phyloP scores from a whole-genome alignment of 1,284 basidiomycete genomes.

The Xerocomus nothofagi region DNA sequence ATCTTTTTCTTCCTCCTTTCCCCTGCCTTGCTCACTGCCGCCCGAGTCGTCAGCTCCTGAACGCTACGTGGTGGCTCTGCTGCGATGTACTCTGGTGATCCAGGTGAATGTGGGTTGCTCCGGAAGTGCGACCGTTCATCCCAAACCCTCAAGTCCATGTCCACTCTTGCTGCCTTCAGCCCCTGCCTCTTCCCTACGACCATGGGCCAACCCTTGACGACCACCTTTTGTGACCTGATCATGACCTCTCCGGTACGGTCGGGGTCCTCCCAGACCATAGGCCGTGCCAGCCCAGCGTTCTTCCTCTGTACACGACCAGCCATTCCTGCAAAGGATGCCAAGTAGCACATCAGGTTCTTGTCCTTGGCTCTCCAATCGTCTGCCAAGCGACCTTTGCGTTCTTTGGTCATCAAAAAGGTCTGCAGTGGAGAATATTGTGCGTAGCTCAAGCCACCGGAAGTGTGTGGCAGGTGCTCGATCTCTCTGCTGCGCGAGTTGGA shows the following conservation, averaged over 20 bases:
- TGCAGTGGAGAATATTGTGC: slow-evolving; percentile 52
- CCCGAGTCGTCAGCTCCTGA: slow-evolving; percentile 22
- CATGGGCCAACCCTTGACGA: slow-evolving; percentile 32
- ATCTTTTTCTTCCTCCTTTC: not conserved
- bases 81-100: slow-evolving; percentile 39
- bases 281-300: slow-evolving; percentile 18
- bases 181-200: slow-evolving; percentile 42
- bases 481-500: slow-evolving; percentile 35
- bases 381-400: slow-evolving; percentile 60
- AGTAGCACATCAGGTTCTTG: slow-evolving; percentile 15
- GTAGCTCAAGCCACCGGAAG: slow-evolving; percentile 62
- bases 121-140: slow-evolving; percentile 25
- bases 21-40: slow-evolving; percentile 7
- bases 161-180: slow-evolving; percentile 38
- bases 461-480: slow-evolving; percentile 67
- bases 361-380: slow-evolving; percentile 25
- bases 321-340: slow-evolving; percentile 37
- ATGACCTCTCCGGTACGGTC: slow-evolving; percentile 29
- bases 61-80: slow-evolving; percentile 31
- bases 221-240: slow-evolving; percentile 29
- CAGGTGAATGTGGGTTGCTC: slow-evolving; percentile 37
- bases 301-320: slow-evolving; percentile 28
- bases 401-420: slow-evolving; percentile 47
- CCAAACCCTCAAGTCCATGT: slow-evolving; percentile 31
- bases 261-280: slow-evolving; percentile 34